Evolutionary conservation across 2,329 filamentous ascomycete species (phyloP).

Genomic region (Colletotrichum coccodes): DNA sequence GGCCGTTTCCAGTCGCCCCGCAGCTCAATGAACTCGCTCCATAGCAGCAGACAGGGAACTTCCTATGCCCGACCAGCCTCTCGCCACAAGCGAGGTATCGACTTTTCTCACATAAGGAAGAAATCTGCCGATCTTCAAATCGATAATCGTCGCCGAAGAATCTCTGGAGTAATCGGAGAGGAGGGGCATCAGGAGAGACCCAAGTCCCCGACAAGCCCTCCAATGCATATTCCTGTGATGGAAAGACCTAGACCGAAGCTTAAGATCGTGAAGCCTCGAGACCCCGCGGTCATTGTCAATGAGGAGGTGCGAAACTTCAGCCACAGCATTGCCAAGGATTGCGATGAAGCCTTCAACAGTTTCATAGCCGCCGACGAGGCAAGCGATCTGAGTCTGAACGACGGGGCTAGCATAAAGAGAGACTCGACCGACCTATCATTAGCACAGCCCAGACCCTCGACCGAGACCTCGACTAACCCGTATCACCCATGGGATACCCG

Average conservation of each 20-base stretch:
- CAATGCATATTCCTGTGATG: slow-evolving; percentile 28
- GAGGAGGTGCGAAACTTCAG: slow-evolving; percentile 88
- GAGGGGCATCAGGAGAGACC: neutral
- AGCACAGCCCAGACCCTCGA: slow-evolving; percentile 46
- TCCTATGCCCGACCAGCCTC: slow-evolving; percentile 52
- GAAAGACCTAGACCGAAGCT: slow-evolving; percentile 36
- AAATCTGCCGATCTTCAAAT: slow-evolving; percentile 36
- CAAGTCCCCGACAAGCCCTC: neutral
- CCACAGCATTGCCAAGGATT: slow-evolving; percentile 86
- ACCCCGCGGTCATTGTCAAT: slow-evolving; percentile 53
- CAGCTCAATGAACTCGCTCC: slow-evolving; percentile 61
- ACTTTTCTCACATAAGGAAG: slow-evolving; percentile 63
- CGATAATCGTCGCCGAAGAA: slow-evolving; percentile 24
- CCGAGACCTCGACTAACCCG: slow-evolving; percentile 41
- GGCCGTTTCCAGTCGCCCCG: slow-evolving; percentile 45
- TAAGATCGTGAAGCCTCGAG: slow-evolving; percentile 35
- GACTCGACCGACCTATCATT: slow-evolving; percentile 56
- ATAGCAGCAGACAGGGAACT: slow-evolving; percentile 55
- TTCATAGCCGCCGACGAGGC: slow-evolving; percentile 55
- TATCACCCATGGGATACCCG: slow-evolving; percentile 55
- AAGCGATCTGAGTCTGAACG: slow-evolving; percentile 40
- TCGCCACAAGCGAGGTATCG: slow-evolving; percentile 62
- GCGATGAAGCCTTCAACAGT: slow-evolving; percentile 87
- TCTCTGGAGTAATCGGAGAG: neutral
- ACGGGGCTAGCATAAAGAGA: slow-evolving; percentile 42